Evolutionary conservation across 108 stramenopile species (phyloP), one percentile per base, ranked within the genome.

Genomic region (Stephanodiscus minutulus): DNA sequence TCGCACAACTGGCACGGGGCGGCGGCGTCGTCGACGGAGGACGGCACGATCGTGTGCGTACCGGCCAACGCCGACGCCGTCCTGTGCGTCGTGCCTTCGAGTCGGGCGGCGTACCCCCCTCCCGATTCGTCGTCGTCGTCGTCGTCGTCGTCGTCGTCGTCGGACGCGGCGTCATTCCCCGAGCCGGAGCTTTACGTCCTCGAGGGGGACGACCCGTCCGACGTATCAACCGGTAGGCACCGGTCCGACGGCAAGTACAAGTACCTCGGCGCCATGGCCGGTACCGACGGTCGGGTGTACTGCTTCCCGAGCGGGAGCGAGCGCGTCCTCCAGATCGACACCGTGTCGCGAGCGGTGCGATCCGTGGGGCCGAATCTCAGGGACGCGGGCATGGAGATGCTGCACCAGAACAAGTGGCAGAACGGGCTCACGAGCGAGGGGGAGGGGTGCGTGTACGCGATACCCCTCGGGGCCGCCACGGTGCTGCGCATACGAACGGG

Each of bases 391-490:
- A 50, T 91, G 82, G 92, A 93, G 48, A 35, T 59, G 0, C 65
- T 90, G 41, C 64, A 76, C 54, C 90, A 93, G 65, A 96, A 94
- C 79, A 95, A 96, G 79, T 96, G 91, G 91, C 92, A 96, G 78
- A 94, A 94, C 77, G 95, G 93, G 12, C 70, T 91, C 35, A 63
- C 68, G n/a, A 72, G 76, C 29, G 22, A 54, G 53, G 36, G 57
- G 48, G 95, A 94, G 64, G 72, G 87, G 24, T 90, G 91, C 67
- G 83, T 94, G 21, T 96, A 96, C 76, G 92, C 83, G 11, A 92
- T 96, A 43, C 92, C 95, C 7, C 64, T 86, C 46, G 77, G 86
- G 17, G 87, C 78, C n/a, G 83, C 85, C 46, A 81, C 85, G 2
- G 80, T 96, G 9, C 55, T 96, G 36, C 80, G 89, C 7, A 87